Evolutionary conservation across 345 rosid genomes (phyloP).

Genomic region (Excoecaria cochinchinensis): DNA sequence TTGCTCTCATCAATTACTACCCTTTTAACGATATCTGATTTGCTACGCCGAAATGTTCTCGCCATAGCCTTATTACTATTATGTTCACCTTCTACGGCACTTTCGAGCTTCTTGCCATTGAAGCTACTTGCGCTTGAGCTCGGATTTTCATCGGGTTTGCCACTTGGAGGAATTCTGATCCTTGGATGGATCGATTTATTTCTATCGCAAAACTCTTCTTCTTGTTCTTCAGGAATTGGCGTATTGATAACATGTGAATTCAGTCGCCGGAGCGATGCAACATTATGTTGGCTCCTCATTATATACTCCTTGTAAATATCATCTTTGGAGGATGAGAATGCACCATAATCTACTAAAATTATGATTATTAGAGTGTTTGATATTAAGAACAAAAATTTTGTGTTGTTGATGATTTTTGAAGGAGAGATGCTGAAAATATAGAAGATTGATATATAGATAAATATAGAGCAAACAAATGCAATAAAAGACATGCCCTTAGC

Average conservation of each 20-base stretch:
- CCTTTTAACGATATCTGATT: conserved; percentile 40
- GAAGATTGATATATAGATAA: conserved; percentile 46
- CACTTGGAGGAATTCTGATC: background rate
- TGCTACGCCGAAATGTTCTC: conserved; percentile 30
- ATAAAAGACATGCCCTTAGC: conserved; percentile 35
- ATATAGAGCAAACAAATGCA: conserved; percentile 38
- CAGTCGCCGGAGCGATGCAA: conserved; percentile 10
- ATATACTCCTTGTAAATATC: conserved; percentile 37
- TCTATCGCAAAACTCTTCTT: background rate
- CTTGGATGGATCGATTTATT: background rate
- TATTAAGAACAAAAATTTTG: conserved; percentile 62
- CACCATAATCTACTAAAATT: conserved; percentile 42
- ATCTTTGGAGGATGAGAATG: conserved; percentile 9
- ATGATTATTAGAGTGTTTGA: conserved; percentile 67
- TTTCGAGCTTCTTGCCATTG: conserved; percentile 6
- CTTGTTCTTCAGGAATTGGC: conserved; percentile 11
- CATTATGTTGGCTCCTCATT: conserved; percentile 22
- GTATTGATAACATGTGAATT: conserved; percentile 9
- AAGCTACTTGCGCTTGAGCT: background rate
- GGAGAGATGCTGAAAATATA: conserved; percentile 55
- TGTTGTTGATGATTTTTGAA: conserved; percentile 41
- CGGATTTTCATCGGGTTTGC: conserved; percentile 16
- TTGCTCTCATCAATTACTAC: conserved; percentile 32
- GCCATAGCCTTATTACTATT: background rate
- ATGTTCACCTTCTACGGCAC: background rate